Percentiles rank a stretch among this genome's conserved stretches.
phyloP scores from a whole-genome alignment of 169 alveolate species.

The Perkinsus chesapeaki region DNA sequence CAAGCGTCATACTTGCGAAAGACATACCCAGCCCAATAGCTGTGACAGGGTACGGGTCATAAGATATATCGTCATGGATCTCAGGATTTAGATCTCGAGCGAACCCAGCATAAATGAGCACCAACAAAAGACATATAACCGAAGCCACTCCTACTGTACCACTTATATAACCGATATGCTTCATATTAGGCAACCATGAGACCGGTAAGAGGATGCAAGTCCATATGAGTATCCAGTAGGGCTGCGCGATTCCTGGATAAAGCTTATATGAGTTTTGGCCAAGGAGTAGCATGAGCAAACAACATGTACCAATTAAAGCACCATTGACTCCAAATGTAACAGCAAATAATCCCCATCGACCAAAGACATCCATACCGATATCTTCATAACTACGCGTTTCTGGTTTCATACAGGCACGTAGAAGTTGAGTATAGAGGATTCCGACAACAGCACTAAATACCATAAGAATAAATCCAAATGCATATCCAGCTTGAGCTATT shows the following conservation, averaged over 20 bases:
- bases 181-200: not conserved
- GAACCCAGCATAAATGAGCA: not conserved
- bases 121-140: not conserved
- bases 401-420: not conserved
- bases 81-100: not conserved
- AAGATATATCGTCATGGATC: not conserved
- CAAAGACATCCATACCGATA: not conserved
- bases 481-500: not conserved
- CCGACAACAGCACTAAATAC: not conserved
- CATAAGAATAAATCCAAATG: not conserved
- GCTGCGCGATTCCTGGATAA: not conserved
- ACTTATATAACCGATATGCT: not conserved
- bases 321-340: not conserved
- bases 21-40: not conserved
- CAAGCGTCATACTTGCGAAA: not conserved
- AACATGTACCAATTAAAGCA: not conserved
- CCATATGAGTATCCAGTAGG: not conserved
- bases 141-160: not conserved
- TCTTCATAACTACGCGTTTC: not conserved
- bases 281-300: not conserved
- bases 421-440: not conserved
- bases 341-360: not conserved
- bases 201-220: not conserved
- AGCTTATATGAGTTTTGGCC: not conserved
- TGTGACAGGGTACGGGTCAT: not conserved